Evolutionary conservation across 2,329 filamentous ascomycete genomes (phyloP).

Genomic region (Aspergillus sp.): DNA sequence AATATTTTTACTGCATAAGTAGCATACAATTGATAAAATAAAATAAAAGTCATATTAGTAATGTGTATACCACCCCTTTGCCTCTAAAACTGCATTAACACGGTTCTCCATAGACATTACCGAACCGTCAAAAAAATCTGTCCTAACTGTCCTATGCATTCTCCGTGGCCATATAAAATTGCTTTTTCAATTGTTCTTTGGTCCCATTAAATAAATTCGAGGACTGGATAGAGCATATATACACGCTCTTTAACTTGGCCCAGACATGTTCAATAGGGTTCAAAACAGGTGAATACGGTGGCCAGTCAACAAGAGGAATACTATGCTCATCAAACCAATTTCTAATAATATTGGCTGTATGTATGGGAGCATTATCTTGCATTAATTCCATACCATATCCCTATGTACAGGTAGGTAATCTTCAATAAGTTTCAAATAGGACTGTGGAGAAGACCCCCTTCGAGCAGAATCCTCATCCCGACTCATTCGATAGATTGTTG

Average conservation of each 20-base stretch:
- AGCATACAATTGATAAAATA: neutral
- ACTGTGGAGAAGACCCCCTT: neutral
- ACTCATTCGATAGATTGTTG: neutral
- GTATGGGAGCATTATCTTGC: neutral
- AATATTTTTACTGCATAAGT: too few relatives aligned
- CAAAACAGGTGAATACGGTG: too few relatives aligned
- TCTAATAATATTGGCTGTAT: too few relatives aligned
- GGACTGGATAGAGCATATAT: neutral
- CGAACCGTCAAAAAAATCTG: neutral
- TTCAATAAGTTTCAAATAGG: neutral
- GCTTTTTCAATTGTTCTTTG: neutral
- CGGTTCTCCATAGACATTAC: neutral
- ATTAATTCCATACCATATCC: neutral
- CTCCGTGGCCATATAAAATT: neutral
- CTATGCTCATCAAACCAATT: too few relatives aligned
- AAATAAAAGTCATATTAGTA: neutral
- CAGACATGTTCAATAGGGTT: too few relatives aligned
- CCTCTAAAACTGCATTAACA: neutral
- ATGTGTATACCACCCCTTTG: neutral
- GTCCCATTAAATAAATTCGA: neutral
- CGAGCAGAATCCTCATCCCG: neutral
- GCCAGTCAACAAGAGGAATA: too few relatives aligned
- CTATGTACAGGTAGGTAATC: neutral
- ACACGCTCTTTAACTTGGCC: neutral
- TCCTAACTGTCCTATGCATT: neutral